phyloP scores from a whole-genome alignment of 345 rosid genomes.

The Erucastrum elatum region DNA sequence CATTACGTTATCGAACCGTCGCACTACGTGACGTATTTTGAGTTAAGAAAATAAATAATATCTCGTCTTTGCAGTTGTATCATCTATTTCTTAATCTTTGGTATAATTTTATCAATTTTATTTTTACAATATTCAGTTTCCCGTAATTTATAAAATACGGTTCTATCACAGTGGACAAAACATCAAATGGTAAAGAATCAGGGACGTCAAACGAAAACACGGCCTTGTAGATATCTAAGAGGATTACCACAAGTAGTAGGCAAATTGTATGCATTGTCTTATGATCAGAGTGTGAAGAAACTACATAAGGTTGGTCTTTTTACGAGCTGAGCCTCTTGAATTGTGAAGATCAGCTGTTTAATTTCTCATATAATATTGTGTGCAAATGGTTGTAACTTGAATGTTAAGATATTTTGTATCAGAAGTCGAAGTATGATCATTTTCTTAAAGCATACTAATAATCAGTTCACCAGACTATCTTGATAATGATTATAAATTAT shows the following conservation, averaged over 20 bases:
- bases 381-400: not conserved
- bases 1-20: too few species aligned
- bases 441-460: not conserved
- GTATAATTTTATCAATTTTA: too few species aligned
- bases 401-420: not conserved
- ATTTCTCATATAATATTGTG: not conserved
- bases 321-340: not conserved
- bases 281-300: not conserved
- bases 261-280: not conserved
- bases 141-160: too few species aligned
- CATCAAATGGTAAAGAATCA: conserved; percentile 25
- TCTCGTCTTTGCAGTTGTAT: too few species aligned
- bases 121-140: too few species aligned
- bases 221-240: not conserved
- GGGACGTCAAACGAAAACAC: conserved; percentile 3
- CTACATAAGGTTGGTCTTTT: not conserved
- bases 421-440: too few species aligned
- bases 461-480: not conserved
- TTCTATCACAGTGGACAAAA: not conserved
- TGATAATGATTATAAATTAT: not conserved
- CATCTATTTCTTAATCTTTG: too few species aligned
- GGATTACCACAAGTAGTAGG: not conserved
- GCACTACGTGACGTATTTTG: too few species aligned
- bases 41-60: too few species aligned
- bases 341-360: not conserved